phyloP scores from a whole-genome alignment of 73 alveolate genomes.

The Tetrahymena borealis region DNA sequence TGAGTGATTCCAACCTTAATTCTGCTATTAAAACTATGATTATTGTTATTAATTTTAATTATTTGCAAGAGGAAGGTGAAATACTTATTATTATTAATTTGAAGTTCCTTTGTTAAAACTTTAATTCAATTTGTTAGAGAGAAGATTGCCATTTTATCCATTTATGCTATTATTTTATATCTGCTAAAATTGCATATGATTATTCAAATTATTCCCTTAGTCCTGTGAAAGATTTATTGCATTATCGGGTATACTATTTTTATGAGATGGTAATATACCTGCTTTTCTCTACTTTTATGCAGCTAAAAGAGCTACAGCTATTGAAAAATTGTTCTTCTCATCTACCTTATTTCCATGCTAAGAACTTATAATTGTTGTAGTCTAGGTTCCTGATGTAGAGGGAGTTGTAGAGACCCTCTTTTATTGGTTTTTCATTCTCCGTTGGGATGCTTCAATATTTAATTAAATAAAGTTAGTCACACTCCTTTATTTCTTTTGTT shows the following conservation, averaged over 20 bases:
- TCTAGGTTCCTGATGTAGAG: neutral
- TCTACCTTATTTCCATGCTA: neutral
- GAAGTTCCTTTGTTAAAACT: neutral
- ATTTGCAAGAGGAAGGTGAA: neutral
- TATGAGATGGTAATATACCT: neutral
- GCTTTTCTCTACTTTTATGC: neutral
- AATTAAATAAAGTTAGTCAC: neutral
- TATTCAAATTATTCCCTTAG: neutral
- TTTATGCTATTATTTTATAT: neutral
- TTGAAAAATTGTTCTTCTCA: neutral
- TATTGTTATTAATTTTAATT: neutral
- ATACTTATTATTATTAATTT: neutral
- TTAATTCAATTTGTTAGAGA: neutral
- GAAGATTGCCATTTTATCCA: neutral
- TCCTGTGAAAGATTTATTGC: neutral
- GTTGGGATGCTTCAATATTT: neutral
- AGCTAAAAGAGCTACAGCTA: neutral
- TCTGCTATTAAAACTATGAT: neutral
- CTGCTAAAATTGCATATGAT: neutral
- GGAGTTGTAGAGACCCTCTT: slow-evolving; percentile 2
- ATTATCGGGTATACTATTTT: neutral
- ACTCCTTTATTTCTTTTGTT: neutral
- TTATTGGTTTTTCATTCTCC: neutral
- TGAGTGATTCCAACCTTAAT: neutral
- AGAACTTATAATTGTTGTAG: neutral